These are phyloP conservation scores for Blyttiomyces sp. DNA, from an alignment of 371 early-diverging fungal species.

Conservation along the genomic window DNA sequence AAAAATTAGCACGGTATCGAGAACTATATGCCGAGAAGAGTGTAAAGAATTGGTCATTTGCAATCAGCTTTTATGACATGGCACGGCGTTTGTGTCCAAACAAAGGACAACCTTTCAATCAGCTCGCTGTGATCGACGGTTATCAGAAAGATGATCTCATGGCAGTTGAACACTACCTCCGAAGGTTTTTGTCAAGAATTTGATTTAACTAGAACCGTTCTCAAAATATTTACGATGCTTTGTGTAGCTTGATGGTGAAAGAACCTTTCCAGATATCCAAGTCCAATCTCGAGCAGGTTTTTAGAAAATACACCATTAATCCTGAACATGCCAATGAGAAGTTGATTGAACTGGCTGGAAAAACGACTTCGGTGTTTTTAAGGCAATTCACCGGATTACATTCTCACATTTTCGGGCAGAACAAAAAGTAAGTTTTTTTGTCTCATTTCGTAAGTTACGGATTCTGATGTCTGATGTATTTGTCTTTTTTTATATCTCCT, in stretches of 20 bases:
- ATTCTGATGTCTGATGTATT: too few relatives aligned
- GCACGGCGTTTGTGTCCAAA: conserved; percentile 49
- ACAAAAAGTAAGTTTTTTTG: too few relatives aligned
- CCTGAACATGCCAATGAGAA: too few relatives aligned
- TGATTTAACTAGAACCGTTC: too few relatives aligned
- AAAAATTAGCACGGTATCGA: not conserved
- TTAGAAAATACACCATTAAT: too few relatives aligned
- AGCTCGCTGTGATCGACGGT: conserved; percentile 50
- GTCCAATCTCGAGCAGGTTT: not conserved
- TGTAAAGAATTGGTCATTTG: conserved; percentile 47
- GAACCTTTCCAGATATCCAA: not conserved
- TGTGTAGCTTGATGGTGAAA: not conserved
- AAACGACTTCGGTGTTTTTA: too few relatives aligned
- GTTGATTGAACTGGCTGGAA: too few relatives aligned
- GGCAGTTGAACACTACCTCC: not conserved
- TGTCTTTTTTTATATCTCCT: too few relatives aligned
- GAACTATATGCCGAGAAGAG: conserved; percentile 10
- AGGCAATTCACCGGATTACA: too few relatives aligned
- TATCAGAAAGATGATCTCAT: not conserved
- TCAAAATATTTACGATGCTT: not conserved
- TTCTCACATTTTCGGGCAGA: too few relatives aligned
- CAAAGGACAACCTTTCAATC: conserved; percentile 59
- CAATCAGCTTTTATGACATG: conserved; percentile 51
- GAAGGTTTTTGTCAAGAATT: not conserved
- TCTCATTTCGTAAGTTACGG: too few relatives aligned